Base-by-base conservation (phyloP, 495 filamentous ascomycete species). In the Clohesyomyces aquaticus region DNA sequence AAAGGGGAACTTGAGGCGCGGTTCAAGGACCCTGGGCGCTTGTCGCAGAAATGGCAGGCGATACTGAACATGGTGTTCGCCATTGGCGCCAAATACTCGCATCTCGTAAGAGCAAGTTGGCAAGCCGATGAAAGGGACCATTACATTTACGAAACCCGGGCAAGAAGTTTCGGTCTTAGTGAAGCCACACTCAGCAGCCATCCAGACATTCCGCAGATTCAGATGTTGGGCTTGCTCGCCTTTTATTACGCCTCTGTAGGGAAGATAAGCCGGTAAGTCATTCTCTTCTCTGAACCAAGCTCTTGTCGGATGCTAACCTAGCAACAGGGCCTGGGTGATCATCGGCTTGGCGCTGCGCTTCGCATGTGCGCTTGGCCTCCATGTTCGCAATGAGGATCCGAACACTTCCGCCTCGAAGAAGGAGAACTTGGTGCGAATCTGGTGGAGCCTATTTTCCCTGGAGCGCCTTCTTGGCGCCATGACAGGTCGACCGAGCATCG, bases 11-110 rank as follows among this genome's bases (percentile, higher is more conserved):
- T 88, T 67, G 75, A 82, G 52, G 22, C 8, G 47, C 61, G 1
- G 21, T 55, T n/a, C n/a, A n/a, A n/a, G n/a, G n/a, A n/a, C n/a
- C n/a, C n/a, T n/a, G n/a, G n/a, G n/a, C n/a, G n/a, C n/a, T n/a
- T n/a, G n/a, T n/a, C n/a, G n/a, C 28, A 10, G 14, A 76, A 79
- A 50, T 85, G 80, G 79, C 73, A 85, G 32, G 79, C 85, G 3
- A 84, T 82, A 43, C 72, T 87, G n/a, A 87, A 88, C 68, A 69
- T 87, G 18, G 80, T 88, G 9, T 84, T 88, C 70, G 86, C 85
- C 1, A 81, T 86, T 69, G 79, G 77, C 10, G 76, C 83, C 3
- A 78, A 79, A 62, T 81, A 85, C 68, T 74, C 73, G 4, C 75
- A 82, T 22, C 71, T 85, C 18, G 70, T 59, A 6, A 68, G 77